Conservation (phyloP, 2,329 filamentous ascomycete species). For the Hypoxylon sp. region DNA sequence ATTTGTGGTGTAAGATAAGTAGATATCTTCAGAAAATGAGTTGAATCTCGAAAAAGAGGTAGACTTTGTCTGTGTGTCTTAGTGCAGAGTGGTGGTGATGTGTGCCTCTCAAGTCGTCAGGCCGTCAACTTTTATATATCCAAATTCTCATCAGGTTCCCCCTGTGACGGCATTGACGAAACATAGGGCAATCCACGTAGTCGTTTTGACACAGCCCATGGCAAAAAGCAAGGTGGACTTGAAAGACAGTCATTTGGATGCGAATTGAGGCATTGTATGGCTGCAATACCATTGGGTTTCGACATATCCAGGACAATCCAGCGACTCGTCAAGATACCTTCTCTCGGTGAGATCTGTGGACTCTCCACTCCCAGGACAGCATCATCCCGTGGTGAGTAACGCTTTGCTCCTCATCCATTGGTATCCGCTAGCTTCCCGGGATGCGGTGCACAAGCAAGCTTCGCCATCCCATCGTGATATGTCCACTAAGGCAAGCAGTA, state of each 20-base stretch:
- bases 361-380: not conserved
- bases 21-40: not conserved
- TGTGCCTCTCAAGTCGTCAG: not conserved
- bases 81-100: not conserved
- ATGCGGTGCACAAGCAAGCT: conserved; percentile 22
- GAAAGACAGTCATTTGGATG: not conserved
- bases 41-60: not conserved
- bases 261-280: conserved; percentile 4
- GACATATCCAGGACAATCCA: conserved; percentile 15
- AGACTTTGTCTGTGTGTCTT: not conserved
- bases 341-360: conserved; percentile 20
- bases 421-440: not conserved
- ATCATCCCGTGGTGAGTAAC: not conserved
- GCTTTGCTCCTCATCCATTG: conserved; percentile 7
- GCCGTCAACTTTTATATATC: not conserved
- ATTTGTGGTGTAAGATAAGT: not conserved
- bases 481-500: conserved; percentile 7
- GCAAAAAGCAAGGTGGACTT: conserved; percentile 7
- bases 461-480: conserved; percentile 23
- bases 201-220: conserved; percentile 1
- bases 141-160: not conserved
- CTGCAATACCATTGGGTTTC: not conserved
- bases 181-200: conserved; percentile 2
- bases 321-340: not conserved
- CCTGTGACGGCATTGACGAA: not conserved